These are phyloP conservation scores for Cutaneotrichosporon sp. DNA, from an alignment of 1,284 basidiomycete species.

Conservation along the genomic window DNA sequence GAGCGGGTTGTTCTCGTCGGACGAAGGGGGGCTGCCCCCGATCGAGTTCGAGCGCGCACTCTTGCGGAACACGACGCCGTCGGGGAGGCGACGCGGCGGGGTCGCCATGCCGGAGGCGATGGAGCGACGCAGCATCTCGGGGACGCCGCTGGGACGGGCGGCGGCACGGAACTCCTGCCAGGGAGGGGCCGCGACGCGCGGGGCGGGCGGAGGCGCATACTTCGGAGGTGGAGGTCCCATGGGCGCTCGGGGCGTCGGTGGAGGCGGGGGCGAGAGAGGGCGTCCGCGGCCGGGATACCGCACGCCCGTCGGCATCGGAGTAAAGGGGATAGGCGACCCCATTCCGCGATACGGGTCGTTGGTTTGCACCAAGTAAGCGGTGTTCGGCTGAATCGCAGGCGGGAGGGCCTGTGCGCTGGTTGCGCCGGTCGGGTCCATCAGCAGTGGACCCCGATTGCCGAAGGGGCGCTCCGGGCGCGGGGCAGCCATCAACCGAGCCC, in stretches of 20 bases:
- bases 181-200: not conserved
- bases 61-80: not conserved
- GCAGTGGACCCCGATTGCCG: not conserved
- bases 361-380: no score
- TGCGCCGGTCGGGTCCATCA: not conserved
- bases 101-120: not conserved
- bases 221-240: not conserved
- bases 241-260: not conserved
- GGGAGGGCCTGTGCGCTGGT: not conserved
- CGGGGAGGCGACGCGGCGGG: not conserved
- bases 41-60: constrained; percentile 14
- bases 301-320: constrained; percentile 12
- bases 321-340: constrained; percentile 8
- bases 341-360: not conserved
- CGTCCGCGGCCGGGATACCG: not conserved
- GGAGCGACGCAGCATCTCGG: constrained; percentile 1
- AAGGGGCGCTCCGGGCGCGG: not conserved
- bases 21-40: constrained; percentile 36
- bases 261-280: not conserved
- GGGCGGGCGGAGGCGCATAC: not conserved
- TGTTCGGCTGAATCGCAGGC: constrained; percentile 6
- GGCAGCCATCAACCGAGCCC: constrained; percentile 4
- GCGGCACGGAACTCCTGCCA: not conserved
- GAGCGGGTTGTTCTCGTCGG: constrained; percentile 37
- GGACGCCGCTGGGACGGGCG: not conserved